Evolutionary conservation across 2,329 filamentous ascomycete species (phyloP).

Genomic region (Ascochyta rabiei): DNA sequence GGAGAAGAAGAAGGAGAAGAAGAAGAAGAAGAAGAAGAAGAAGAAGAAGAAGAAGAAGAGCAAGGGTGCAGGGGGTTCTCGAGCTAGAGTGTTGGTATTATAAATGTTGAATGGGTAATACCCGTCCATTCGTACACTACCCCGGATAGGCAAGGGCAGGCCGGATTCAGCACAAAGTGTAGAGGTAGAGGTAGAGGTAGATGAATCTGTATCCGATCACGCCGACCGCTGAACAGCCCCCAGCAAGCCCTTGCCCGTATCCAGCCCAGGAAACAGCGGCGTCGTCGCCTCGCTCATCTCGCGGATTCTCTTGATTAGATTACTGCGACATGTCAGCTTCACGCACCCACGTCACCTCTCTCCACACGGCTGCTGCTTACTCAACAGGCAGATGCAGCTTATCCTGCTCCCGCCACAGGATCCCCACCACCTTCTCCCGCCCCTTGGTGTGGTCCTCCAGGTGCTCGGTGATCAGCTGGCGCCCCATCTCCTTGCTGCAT

Average conservation of each 20-base stretch:
- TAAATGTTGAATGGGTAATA: too few relatives aligned
- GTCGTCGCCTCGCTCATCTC: conserved; percentile 47
- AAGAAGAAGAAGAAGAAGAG: too few relatives aligned
- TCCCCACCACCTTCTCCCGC: conserved; percentile 55
- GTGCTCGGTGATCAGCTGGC: conserved; percentile 65
- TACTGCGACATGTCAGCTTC: conserved; percentile 27
- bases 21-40: too few relatives aligned
- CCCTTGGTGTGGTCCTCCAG: conserved; percentile 66
- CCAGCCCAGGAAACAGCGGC: conserved; percentile 30
- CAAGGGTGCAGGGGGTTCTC: too few relatives aligned
- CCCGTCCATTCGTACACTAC: too few relatives aligned
- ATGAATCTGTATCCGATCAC: background rate
- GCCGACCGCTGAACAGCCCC: conserved; percentile 18
- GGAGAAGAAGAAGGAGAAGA: too few relatives aligned
- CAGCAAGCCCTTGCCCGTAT: background rate
- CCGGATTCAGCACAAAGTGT: too few relatives aligned
- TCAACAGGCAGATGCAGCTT: conserved; percentile 49
- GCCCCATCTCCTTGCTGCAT: conserved; percentile 62
- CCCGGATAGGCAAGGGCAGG: too few relatives aligned
- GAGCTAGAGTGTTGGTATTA: too few relatives aligned
- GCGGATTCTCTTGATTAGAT: conserved; percentile 55
- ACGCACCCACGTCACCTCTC: too few relatives aligned
- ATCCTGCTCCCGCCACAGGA: conserved; percentile 61
- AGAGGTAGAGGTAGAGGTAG: too few relatives aligned
- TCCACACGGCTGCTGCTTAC: conserved; percentile 26